Evolutionary conservation across 2,329 filamentous ascomycete species (phyloP), one percentile per base, ranked within the genome.

Genomic region (Penicillium sp.): DNA sequence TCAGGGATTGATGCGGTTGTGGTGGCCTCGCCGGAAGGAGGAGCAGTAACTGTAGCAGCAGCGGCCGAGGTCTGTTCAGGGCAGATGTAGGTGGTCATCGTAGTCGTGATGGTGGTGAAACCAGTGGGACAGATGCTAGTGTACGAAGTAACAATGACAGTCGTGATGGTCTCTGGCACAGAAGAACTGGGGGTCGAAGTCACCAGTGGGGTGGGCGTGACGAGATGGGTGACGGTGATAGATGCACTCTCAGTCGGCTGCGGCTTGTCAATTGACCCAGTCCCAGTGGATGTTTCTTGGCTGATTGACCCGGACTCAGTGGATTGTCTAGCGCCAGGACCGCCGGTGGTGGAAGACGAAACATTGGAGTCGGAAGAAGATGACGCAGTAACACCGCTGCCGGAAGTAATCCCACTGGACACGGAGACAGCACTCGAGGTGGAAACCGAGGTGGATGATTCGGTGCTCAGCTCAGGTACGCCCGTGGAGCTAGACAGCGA

Each of bases 101-200:
- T 65, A 3, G 62, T 62, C 2, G 63, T 67, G 33, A 68, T 57
- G 4, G 64, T 69, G 25, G 63, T 69, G 48, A 65, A 69, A 4
- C 69, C 68, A 17, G 65, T 68, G 3, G 68, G 62, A 41, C 67
- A 70, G 47, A 71, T 64, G 35, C 65, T 61, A 6, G 61, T 59
- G 45, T 70, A 70, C 13, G 64, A 65, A 20, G 68, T 71, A 23
- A 60, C 54, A 34, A 68, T 59, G 13, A 68, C 47, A 9, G 65
- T 67, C 7, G 65, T 68, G 25, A 57, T 56, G 4, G 58, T 65
- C 27, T 38, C 46, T 1, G 54, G 43, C 31, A 46, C 43, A 3
- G 52, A 50, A 16, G 48, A 47, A n/a, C 53, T 34, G 6, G 43
- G 33, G 19, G 41, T 39, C 16, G 49, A 9, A 6, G 48, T 52